Conservation (phyloP, 441 rosid genomes). For the Geranium incanum region DNA sequence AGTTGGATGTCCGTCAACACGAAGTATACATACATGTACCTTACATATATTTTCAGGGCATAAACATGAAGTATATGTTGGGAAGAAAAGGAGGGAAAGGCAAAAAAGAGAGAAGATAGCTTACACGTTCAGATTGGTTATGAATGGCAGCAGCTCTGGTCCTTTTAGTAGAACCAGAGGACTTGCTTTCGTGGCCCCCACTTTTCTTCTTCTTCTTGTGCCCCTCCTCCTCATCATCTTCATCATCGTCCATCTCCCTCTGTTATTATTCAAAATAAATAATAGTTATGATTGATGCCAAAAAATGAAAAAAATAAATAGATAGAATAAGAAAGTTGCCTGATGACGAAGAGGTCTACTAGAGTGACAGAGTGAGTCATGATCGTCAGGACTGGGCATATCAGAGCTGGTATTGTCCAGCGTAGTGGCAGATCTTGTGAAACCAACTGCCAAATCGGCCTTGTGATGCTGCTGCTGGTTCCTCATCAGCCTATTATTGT, state of each 20-base stretch:
- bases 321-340: background rate
- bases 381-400: background rate
- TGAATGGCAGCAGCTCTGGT: conserved; percentile 91
- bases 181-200: conserved; percentile 36
- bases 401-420: background rate
- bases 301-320: too few species aligned
- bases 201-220: conserved; percentile 22
- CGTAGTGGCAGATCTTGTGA: too few species aligned
- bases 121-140: conserved; percentile 93
- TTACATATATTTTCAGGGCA: too few species aligned
- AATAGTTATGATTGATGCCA: too few species aligned
- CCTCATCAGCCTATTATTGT: too few species aligned
- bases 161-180: conserved; percentile 45
- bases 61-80: too few species aligned
- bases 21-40: too few species aligned
- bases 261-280: too few species aligned
- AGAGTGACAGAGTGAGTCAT: background rate
- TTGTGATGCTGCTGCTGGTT: too few species aligned
- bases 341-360: background rate
- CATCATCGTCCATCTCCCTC: background rate
- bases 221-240: background rate
- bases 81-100: too few species aligned
- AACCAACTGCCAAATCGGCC: too few species aligned
- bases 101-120: background rate
- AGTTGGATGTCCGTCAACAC: too few species aligned